Evolutionary conservation across 78 protist species (phyloP).

Genomic region (Tieghemostelium lacteum): DNA sequence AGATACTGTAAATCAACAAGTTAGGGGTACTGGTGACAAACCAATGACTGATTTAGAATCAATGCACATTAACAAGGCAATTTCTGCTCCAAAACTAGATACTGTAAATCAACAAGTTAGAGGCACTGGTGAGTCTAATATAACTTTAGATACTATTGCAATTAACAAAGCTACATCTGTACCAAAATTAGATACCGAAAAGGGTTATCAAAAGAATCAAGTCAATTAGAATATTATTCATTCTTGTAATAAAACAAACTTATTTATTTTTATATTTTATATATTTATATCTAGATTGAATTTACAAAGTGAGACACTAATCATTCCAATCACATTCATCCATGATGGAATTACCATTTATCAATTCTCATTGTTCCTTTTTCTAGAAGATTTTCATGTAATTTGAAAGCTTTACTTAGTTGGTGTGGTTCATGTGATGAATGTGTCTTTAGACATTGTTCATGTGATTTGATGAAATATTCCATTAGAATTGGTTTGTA

Average conservation of each 20-base stretch:
- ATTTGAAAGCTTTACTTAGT: constrained; percentile 55
- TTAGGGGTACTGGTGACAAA: constrained; percentile 35
- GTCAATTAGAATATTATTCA: too few relatives aligned
- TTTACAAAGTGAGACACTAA: too few relatives aligned
- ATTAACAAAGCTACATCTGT: constrained; percentile 23
- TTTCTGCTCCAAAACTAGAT: constrained; percentile 56
- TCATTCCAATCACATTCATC: too few relatives aligned
- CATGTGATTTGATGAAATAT: constrained; percentile 21
- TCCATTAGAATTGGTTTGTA: constrained; percentile 67
- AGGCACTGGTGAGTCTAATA: constrained; percentile 17
- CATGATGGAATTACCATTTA: too few relatives aligned
- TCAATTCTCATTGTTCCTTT: constrained; percentile 73
- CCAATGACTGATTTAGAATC: constrained; percentile 11
- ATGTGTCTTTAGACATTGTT: not conserved
- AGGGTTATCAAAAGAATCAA: constrained; percentile 3
- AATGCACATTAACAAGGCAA: constrained; percentile 17
- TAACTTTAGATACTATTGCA: constrained; percentile 4
- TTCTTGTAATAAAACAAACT: too few relatives aligned
- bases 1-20: constrained; percentile 69
- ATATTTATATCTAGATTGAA: too few relatives aligned
- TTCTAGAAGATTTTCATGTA: constrained; percentile 31
- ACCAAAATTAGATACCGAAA: constrained; percentile 45
- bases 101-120: constrained; percentile 58
- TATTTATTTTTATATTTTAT: too few relatives aligned
- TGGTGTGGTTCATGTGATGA: constrained; percentile 62